Conservation (phyloP, 2,329 filamentous ascomycete species). For the Alternaria tenuissima region DNA sequence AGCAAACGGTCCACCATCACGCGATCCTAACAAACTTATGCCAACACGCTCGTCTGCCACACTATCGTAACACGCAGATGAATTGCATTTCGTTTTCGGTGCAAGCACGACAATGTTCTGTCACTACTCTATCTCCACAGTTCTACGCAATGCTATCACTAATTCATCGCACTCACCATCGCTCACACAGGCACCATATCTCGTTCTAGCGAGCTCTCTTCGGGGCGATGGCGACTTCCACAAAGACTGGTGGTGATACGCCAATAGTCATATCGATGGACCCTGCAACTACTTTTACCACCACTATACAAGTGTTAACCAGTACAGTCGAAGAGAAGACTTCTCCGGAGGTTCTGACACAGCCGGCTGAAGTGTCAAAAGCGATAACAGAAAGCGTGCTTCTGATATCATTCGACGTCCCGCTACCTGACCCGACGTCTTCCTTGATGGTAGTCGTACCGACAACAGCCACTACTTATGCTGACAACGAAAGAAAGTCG, state of each 20-base stretch:
- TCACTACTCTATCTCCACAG: background rate
- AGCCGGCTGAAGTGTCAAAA: background rate
- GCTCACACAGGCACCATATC: background rate
- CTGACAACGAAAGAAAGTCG: background rate
- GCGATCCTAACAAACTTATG: background rate
- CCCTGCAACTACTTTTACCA: background rate
- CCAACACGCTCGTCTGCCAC: background rate
- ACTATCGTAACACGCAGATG: background rate
- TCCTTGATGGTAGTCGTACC: background rate
- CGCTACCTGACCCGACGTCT: background rate
- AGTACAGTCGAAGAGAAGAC: background rate
- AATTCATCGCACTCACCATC: background rate
- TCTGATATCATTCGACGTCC: background rate
- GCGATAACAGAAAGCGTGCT: background rate
- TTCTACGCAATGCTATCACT: background rate
- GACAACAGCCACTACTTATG: background rate
- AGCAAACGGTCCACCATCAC: background rate
- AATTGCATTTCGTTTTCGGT: background rate
- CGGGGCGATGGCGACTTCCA: background rate
- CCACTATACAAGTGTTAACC: background rate
- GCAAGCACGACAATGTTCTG: background rate
- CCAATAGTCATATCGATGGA: conserved; percentile 12
- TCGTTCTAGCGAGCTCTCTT: background rate
- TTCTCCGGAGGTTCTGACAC: background rate
- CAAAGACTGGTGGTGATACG: background rate